Percentiles rank a stretch among this genome's conserved stretches.
These are phyloP conservation scores for Tylopilus sp. DNA, from an alignment of 768 basidiomycete species.

Conservation along the genomic window DNA sequence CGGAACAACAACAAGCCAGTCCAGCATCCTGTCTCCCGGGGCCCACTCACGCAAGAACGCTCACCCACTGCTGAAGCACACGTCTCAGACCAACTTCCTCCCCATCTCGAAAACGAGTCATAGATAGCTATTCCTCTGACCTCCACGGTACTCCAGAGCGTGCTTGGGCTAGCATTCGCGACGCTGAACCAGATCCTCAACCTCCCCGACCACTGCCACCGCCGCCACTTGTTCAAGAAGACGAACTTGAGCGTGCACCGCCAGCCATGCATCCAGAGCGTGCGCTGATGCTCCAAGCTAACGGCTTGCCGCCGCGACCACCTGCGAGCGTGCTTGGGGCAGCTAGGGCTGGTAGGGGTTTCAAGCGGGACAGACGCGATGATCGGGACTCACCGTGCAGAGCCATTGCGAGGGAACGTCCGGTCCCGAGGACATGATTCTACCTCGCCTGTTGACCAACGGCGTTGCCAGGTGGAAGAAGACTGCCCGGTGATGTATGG, in stretches of 20 bases:
- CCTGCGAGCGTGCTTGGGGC: constrained; percentile 10
- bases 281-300: constrained; percentile 27
- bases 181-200: too few relatives aligned
- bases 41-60: not conserved
- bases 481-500: not conserved
- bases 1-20: constrained; percentile 5
- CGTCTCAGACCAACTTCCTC: constrained; percentile 7
- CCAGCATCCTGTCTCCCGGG: not conserved
- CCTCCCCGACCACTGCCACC: constrained; percentile 9
- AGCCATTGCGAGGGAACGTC: constrained; percentile 16
- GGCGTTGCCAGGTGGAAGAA: constrained; percentile 15
- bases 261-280: constrained; percentile 31
- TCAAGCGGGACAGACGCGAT: constrained; percentile 21
- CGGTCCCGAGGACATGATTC: constrained; percentile 1
- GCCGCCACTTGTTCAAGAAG: not conserved
- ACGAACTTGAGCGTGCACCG: constrained; percentile 9
- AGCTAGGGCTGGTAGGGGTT: constrained; percentile 13
- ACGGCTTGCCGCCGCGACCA: constrained; percentile 29
- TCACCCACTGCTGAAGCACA: too few relatives aligned
- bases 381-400: constrained; percentile 17
- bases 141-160: constrained; percentile 9
- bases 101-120: not conserved
- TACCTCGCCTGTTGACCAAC: constrained; percentile 14
- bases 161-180: constrained; percentile 7
- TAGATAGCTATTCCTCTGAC: constrained; percentile 9